A percentile compares a stretch with the other conserved stretches of the same genome.
Evolutionary conservation across 1,139 yeast genomes (phyloP).

Genomic region (Pichia sp.): DNA sequence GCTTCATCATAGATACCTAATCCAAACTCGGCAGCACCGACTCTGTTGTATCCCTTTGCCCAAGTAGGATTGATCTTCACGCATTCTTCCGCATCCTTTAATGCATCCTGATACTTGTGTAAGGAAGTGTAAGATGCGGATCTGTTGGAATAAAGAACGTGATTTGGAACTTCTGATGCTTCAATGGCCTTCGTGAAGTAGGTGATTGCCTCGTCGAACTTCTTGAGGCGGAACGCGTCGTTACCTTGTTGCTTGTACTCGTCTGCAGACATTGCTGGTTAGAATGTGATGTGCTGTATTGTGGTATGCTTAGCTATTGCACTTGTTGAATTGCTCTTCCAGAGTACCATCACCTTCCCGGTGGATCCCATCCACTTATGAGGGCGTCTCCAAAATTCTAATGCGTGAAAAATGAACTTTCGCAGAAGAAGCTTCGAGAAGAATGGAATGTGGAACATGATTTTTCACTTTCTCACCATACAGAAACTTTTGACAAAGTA

Average conservation of each 20-base stretch:
- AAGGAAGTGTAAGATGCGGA: slow-evolving; percentile 88
- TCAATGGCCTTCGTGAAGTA: slow-evolving; percentile 81
- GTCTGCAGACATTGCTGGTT: slow-evolving; percentile 54
- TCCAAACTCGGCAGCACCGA: slow-evolving; percentile 90
- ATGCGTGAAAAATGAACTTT: no score
- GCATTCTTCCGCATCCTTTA: slow-evolving; percentile 78
- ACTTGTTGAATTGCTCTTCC: no score
- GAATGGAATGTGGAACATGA: no score
- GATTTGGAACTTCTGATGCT: slow-evolving; percentile 70
- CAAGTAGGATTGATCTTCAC: slow-evolving; percentile 72
- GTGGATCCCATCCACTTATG: background rate
- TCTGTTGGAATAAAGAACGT: slow-evolving; percentile 86
- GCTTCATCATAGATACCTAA: slow-evolving; percentile 70
- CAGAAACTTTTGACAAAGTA: no score
- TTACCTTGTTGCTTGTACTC: slow-evolving; percentile 82
- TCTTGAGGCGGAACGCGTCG: slow-evolving; percentile 84
- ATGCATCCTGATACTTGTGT: slow-evolving; percentile 65
- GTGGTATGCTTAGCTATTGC: no score
- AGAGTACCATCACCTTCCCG: background rate
- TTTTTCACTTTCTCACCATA: no score
- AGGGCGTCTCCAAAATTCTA: no score
- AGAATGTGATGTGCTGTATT: no score
- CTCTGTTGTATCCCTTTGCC: slow-evolving; percentile 94
- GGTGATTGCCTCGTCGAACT: slow-evolving; percentile 73
- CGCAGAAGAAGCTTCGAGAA: background rate